A percentile compares a stretch with the other conserved stretches of the same genome.
These are phyloP conservation scores for Lantana camara DNA, from an alignment of 257 asterid species.

Conservation along the genomic window DNA sequence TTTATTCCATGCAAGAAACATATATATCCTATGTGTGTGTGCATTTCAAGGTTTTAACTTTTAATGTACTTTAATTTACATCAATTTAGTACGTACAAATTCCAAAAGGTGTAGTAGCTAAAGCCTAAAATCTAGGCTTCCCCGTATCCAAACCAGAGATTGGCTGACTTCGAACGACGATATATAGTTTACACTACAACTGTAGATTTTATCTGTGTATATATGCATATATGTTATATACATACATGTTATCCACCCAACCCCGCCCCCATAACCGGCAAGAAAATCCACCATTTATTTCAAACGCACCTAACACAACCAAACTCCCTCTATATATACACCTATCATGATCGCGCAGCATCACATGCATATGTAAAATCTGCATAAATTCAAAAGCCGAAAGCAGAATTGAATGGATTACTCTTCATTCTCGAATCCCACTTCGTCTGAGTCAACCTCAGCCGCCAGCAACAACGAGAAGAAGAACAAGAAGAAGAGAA, in stretches of 20 bases:
- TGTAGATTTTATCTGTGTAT: too few relatives aligned
- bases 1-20: too few relatives aligned
- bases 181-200: too few relatives aligned
- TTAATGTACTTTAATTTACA: too few relatives aligned
- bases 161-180: slow-evolving; percentile 25
- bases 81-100: too few relatives aligned
- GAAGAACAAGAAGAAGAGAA: slow-evolving; percentile 27
- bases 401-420: slow-evolving; percentile 14
- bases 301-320: slow-evolving; percentile 27
- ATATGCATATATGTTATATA: not conserved
- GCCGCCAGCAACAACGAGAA: slow-evolving; percentile 1
- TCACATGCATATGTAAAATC: slow-evolving; percentile 1
- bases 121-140: slow-evolving; percentile 9
- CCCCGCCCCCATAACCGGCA: not conserved
- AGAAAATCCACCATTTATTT: slow-evolving; percentile 13
- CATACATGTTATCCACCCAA: not conserved
- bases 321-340: slow-evolving; percentile 26
- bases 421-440: slow-evolving; percentile 31
- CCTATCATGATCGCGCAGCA: slow-evolving; percentile 14
- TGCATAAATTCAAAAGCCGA: not conserved
- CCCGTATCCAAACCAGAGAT: slow-evolving; percentile 32
- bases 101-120: too few relatives aligned
- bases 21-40: too few relatives aligned
- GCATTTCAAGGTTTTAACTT: too few relatives aligned
- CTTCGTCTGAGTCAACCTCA: slow-evolving; percentile 25